Evolutionary conservation across 257 asterid species (phyloP).

Genomic region (Lantana camara): DNA sequence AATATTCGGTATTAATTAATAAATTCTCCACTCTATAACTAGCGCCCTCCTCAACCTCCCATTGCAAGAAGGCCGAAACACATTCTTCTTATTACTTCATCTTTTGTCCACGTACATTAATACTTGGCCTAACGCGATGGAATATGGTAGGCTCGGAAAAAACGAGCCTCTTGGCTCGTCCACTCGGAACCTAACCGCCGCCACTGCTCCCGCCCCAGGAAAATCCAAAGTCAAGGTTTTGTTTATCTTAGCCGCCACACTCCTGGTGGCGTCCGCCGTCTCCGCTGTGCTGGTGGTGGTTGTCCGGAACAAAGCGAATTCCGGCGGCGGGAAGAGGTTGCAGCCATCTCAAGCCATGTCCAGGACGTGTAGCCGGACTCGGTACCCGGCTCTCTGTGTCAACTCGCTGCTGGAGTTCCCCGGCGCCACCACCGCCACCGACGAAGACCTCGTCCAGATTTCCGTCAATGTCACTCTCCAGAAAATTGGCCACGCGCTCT

Average conservation of each 20-base stretch:
- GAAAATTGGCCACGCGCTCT: slow-evolving; percentile 63
- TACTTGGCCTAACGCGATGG: slow-evolving; percentile 39
- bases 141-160: slow-evolving; percentile 55
- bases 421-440: slow-evolving; percentile 79
- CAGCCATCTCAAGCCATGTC: slow-evolving; percentile 76
- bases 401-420: slow-evolving; percentile 79
- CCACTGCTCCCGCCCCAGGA: slow-evolving; percentile 26
- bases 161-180: slow-evolving; percentile 52
- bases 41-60: not conserved
- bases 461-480: slow-evolving; percentile 81
- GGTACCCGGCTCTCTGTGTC: slow-evolving; percentile 65
- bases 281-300: slow-evolving; percentile 54
- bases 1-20: too few relatives aligned
- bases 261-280: slow-evolving; percentile 52
- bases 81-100: not conserved
- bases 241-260: slow-evolving; percentile 44
- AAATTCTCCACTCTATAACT: not conserved
- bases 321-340: slow-evolving; percentile 16
- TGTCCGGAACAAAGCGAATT: slow-evolving; percentile 31
- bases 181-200: slow-evolving; percentile 27
- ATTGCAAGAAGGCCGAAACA: too few relatives aligned
- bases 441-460: slow-evolving; percentile 77
- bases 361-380: slow-evolving; percentile 69
- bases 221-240: slow-evolving; percentile 43
- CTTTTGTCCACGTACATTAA: not conserved